These are phyloP conservation scores for Penicillium fuscoglaucum DNA, from an alignment of 2,329 filamentous ascomycete genomes.

Conservation along the genomic window DNA sequence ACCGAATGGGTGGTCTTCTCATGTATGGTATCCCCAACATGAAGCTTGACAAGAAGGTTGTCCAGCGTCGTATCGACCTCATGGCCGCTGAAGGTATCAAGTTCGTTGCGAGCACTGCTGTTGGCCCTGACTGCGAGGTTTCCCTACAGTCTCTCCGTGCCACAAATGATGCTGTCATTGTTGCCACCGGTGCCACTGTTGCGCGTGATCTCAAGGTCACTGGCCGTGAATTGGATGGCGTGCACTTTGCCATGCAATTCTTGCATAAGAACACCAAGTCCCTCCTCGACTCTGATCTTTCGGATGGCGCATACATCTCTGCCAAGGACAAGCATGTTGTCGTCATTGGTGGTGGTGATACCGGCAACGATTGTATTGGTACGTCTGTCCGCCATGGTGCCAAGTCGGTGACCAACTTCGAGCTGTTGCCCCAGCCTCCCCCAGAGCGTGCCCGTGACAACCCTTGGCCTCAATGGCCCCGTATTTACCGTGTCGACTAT, in stretches of 20 bases:
- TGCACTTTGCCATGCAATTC: conserved; percentile 98
- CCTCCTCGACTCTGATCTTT: conserved; percentile 84
- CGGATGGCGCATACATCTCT: conserved; percentile 83
- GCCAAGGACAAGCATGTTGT: conserved; percentile 95
- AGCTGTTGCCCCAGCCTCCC: conserved; percentile 88
- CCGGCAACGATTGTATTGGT: conserved; percentile 96
- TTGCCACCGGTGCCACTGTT: conserved; percentile 90
- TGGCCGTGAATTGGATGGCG: conserved; percentile 80
- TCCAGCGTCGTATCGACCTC: conserved; percentile 92
- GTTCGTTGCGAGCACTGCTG: conserved; percentile 74
- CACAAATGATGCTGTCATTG: conserved; percentile 78
- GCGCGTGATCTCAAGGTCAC: conserved; percentile 90
- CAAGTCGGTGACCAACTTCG: conserved; percentile 95
- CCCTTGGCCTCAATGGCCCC: conserved; percentile 97
- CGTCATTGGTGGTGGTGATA: conserved; percentile 96
- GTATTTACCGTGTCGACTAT: conserved; percentile 98
- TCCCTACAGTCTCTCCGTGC: conserved; percentile 71
- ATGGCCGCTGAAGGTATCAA: conserved; percentile 85
- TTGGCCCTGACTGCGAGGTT: conserved; percentile 72
- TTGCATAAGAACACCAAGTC: conserved; percentile 97
- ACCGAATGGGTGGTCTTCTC: conserved; percentile 84
- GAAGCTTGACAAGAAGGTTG: conserved; percentile 98
- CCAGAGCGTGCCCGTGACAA: conserved; percentile 89
- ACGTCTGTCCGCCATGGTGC: conserved; percentile 94
- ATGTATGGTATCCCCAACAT: conserved; percentile 99